Percentiles rank a stretch among this genome's conserved stretches.
These are phyloP conservation scores for Ustilago shanxiensis DNA, from an alignment of 1,284 basidiomycete species.

Conservation along the genomic window DNA sequence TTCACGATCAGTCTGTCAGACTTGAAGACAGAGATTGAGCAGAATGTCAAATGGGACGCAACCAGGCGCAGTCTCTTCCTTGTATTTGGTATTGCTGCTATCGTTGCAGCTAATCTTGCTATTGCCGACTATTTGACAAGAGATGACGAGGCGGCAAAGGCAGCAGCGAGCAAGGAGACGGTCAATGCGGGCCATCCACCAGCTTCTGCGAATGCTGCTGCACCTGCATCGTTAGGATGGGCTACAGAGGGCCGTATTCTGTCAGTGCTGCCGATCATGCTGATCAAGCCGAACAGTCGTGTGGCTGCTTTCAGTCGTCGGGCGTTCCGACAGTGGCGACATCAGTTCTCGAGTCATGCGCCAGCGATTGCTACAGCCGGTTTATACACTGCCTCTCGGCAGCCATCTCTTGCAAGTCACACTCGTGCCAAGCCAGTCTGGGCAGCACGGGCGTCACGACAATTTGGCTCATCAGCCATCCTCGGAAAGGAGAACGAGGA, in stretches of 20 bases:
- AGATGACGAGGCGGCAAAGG: slow-evolving; percentile 55
- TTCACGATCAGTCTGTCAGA: slow-evolving; percentile 70
- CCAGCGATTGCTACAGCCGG: slow-evolving; percentile 35
- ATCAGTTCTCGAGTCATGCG: slow-evolving; percentile 16
- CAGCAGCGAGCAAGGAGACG: slow-evolving; percentile 32
- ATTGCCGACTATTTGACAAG: slow-evolving; percentile 65
- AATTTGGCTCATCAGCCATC: slow-evolving; percentile 8
- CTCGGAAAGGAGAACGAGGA: not conserved
- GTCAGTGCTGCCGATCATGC: slow-evolving; percentile 37
- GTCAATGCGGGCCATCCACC: slow-evolving; percentile 44
- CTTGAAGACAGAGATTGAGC: slow-evolving; percentile 69
- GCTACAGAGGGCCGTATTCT: slow-evolving; percentile 51
- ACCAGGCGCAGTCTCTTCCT: slow-evolving; percentile 65
- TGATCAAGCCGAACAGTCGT: slow-evolving; percentile 26
- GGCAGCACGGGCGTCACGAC: not conserved
- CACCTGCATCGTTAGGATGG: slow-evolving; percentile 47
- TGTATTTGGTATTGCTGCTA: slow-evolving; percentile 68
- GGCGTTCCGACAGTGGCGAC: slow-evolving; percentile 19
- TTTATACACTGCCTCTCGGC: slow-evolving; percentile 27
- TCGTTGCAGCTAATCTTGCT: slow-evolving; percentile 65
- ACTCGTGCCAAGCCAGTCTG: not conserved
- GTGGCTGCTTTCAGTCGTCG: slow-evolving; percentile 16
- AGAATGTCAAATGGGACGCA: slow-evolving; percentile 69
- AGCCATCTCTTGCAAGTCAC: not conserved
- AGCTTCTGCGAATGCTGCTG: slow-evolving; percentile 32